Base-by-base conservation (phyloP, 1,284 basidiomycete species). In the Kwoniella shivajii region DNA sequence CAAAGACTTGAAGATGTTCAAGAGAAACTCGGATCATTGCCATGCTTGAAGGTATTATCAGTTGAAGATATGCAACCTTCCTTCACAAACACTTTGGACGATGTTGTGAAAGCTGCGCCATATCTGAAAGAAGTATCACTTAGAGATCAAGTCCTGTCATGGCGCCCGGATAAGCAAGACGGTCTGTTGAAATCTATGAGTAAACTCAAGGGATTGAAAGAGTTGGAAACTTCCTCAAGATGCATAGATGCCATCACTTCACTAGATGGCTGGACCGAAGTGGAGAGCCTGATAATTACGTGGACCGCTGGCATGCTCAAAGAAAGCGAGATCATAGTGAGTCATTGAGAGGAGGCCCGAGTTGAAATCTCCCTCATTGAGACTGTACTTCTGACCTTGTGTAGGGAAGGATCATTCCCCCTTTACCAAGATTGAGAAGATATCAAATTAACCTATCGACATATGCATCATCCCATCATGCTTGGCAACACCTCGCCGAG, bases 401-500 rank as follows among this genome's bases (percentile, higher is more conserved):
- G n/a, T n/a, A 56, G 29, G 39, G 26, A 9, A 16, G 14, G 9
- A 30, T 59, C 20, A 50, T 59, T 18, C 57, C 57, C 10, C 37
- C 52, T 4, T 34, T 59, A n/a, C 51, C 52, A 9, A 53, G 45
- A 14, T 31, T 59, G 11, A 18, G 30, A 20, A 42, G 26, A 44
- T 59, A 59, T 24, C 52, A 54, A 3, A 33, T 59, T 31, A 18
- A 53, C 7, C 22, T 58, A n/a, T 58, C 45, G 9, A 14, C 38
- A 7, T 42, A 58, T 43, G 16, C 38, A 37, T 5, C 22, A 34
- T 48, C 33, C 3, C n/a, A 11, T 24, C 30, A 48, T 16, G 20
- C 16, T 20, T 34, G 9, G 3, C 20, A 45, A 24, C 10, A 48
- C 30, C 24, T 29, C 42, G 20, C 30, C 3, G 31, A 14, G 14